These are phyloP conservation scores for Epithele typhae DNA, from an alignment of 768 basidiomycete species.

Conservation along the genomic window DNA sequence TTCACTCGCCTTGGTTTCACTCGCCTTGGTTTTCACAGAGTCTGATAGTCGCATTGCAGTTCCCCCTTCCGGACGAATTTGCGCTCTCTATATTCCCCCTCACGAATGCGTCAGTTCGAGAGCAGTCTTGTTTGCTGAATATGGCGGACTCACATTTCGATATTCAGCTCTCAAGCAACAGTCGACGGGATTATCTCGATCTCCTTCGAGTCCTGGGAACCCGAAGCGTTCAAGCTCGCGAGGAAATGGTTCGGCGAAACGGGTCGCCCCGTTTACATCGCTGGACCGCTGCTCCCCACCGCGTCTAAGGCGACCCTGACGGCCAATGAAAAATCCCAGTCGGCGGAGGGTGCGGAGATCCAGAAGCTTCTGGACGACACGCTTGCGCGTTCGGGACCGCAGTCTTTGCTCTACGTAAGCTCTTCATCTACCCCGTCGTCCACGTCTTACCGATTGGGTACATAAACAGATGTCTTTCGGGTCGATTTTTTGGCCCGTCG, in stretches of 20 bases:
- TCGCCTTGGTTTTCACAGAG: background rate
- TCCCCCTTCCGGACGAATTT: background rate
- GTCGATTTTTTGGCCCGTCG: conserved; percentile 14
- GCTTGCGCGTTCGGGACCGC: conserved; percentile 8
- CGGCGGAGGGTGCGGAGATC: conserved; percentile 7
- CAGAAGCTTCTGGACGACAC: conserved; percentile 13
- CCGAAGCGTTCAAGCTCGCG: conserved; percentile 5
- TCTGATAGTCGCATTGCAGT: background rate
- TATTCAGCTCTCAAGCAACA: background rate
- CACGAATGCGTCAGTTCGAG: no score
- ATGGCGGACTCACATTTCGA: background rate
- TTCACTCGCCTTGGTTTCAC: no score
- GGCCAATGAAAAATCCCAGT: conserved; percentile 10
- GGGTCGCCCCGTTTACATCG: conserved; percentile 3
- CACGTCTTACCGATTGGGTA: background rate
- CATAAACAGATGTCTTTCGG: conserved; percentile 22
- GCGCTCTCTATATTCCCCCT: background rate
- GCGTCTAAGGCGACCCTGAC: background rate
- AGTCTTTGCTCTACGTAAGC: conserved; percentile 21
- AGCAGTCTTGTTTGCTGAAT: no score
- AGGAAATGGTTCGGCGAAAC: conserved; percentile 10
- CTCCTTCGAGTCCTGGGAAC: conserved; percentile 9
- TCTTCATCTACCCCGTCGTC: background rate
- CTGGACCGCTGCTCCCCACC: conserved; percentile 15
- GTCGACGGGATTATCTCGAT: conserved; percentile 17